Evolutionary conservation across 345 rosid species (phyloP).

Genomic region (Citrus trifoliata): DNA sequence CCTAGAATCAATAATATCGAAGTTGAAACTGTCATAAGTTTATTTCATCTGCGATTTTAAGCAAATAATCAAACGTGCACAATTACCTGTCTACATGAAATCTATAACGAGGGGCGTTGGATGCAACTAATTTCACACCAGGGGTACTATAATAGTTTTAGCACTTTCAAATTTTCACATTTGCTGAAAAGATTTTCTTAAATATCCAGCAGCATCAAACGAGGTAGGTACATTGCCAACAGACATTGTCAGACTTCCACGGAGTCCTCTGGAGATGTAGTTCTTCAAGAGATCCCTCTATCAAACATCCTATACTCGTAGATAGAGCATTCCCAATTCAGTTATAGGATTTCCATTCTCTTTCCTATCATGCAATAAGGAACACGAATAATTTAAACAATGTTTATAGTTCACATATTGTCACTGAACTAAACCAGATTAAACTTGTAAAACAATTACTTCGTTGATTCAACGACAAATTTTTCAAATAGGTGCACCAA

Average conservation of each 20-base stretch:
- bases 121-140: background rate
- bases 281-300: background rate
- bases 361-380: background rate
- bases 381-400: background rate
- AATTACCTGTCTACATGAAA: background rate
- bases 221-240: background rate
- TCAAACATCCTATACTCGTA: background rate
- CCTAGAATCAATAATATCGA: too few relatives aligned
- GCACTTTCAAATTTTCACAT: background rate
- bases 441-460: background rate
- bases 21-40: background rate
- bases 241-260: too few relatives aligned
- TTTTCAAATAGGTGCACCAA: conserved; percentile 75
- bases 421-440: background rate
- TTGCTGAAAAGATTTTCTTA: background rate
- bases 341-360: background rate
- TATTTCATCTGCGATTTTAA: background rate
- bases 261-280: background rate
- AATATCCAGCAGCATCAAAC: background rate
- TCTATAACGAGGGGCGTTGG: background rate
- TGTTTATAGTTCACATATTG: background rate
- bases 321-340: background rate
- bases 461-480: background rate
- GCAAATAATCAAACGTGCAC: background rate
- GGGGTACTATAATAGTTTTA: background rate